A percentile compares a stretch with the other conserved stretches of the same genome.
Evolutionary conservation across 257 asterid genomes (phyloP).

Genomic region (Solanum chilense): DNA sequence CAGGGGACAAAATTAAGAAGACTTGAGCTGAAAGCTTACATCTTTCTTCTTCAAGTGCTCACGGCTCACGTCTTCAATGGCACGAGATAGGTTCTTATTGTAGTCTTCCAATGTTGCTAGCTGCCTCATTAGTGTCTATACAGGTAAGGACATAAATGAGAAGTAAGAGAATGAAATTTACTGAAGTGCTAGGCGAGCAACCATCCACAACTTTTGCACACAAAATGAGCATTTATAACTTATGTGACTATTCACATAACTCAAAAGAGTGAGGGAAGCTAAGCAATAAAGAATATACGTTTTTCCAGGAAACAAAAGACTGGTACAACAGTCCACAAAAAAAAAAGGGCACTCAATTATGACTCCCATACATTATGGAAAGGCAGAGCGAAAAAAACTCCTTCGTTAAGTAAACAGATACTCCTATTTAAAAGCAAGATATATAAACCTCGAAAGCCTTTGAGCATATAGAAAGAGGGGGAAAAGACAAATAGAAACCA

Average conservation of each 20-base stretch:
- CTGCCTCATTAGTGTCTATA: slow-evolving; percentile 81
- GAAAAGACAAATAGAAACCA: background rate
- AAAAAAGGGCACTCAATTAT: background rate
- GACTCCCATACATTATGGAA: background rate
- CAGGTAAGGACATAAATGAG: background rate
- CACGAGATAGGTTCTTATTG: slow-evolving; percentile 74
- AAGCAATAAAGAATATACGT: background rate
- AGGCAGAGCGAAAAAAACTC: background rate
- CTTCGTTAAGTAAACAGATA: background rate
- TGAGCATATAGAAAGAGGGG: background rate
- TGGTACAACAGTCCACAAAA: background rate
- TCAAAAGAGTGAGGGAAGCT: background rate
- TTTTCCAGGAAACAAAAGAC: background rate
- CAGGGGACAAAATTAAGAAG: background rate
- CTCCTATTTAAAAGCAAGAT: background rate
- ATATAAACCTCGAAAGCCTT: background rate
- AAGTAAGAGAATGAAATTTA: background rate
- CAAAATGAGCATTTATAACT: background rate
- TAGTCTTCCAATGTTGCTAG: slow-evolving; percentile 95
- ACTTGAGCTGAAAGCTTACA: slow-evolving; percentile 21
- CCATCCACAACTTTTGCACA: background rate
- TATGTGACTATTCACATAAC: background rate
- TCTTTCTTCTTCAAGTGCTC: slow-evolving; percentile 94
- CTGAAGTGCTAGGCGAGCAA: background rate
- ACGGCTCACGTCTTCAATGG: slow-evolving; percentile 79